Evolutionary conservation across 495 filamentous ascomycete genomes (phyloP).

Genomic region (Talaromyces adpressus): DNA sequence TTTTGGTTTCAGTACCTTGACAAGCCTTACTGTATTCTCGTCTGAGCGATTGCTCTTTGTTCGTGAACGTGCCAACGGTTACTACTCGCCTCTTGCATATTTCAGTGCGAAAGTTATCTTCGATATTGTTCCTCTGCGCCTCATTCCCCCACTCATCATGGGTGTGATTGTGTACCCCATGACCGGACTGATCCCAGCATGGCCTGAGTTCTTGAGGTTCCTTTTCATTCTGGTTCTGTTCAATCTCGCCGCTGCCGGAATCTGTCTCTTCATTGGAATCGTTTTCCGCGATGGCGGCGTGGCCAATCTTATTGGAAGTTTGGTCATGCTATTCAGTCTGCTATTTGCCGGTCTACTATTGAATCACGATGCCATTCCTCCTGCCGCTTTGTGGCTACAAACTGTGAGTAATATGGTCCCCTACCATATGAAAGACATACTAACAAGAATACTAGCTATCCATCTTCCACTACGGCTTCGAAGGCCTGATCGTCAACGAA

Average conservation of each 20-base stretch:
- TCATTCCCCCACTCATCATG: constrained; percentile 94
- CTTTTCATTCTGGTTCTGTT: constrained; percentile 90
- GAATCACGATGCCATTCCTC: constrained; percentile 89
- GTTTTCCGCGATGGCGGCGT: constrained; percentile 87
- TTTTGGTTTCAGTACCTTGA: constrained; percentile 95
- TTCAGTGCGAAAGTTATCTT: constrained; percentile 91
- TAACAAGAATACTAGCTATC: constrained; percentile 52
- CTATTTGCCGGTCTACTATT: constrained; percentile 89
- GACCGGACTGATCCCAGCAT: constrained; percentile 84
- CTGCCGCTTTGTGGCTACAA: constrained; percentile 80
- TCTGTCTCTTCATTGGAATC: constrained; percentile 95
- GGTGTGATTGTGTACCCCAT: constrained; percentile 97
- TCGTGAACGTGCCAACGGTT: constrained; percentile 91
- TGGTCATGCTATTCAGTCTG: constrained; percentile 97
- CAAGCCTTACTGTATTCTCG: constrained; percentile 88
- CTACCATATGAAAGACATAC: background rate
- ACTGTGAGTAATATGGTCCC: constrained; percentile 39
- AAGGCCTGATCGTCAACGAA: constrained; percentile 95
- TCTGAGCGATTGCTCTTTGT: constrained; percentile 88
- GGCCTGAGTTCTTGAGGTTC: constrained; percentile 82
- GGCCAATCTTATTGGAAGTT: constrained; percentile 86
- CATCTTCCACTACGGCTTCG: constrained; percentile 98
- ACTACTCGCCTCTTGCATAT: constrained; percentile 97
- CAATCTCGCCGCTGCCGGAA: constrained; percentile 86
- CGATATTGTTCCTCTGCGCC: constrained; percentile 86